Percentiles rank a stretch among this genome's conserved stretches.
phyloP scores from a whole-genome alignment of 148 eudicot genomes.

The Chenopodium suecicum region DNA sequence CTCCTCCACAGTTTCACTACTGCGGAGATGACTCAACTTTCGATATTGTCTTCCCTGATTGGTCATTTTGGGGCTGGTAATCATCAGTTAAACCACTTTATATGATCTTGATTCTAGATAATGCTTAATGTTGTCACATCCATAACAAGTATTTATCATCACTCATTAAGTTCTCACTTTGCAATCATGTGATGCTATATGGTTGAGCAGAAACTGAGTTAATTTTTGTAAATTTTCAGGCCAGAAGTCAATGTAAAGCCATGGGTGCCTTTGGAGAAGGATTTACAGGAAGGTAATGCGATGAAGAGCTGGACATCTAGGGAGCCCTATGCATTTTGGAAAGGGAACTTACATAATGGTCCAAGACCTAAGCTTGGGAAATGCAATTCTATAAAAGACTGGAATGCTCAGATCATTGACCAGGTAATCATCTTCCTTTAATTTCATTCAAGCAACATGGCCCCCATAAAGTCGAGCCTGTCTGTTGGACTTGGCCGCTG shows the following conservation, averaged over 20 bases:
- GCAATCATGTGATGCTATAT: neutral
- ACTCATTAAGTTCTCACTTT: neutral
- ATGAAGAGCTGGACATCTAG: conserved; percentile 53
- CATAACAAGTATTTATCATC: neutral
- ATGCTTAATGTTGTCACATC: neutral
- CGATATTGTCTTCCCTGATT: conserved; percentile 66
- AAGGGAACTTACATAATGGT: conserved; percentile 51
- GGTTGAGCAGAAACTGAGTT: neutral
- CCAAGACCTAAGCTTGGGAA: conserved; percentile 36
- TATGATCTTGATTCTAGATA: neutral
- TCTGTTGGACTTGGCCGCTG: neutral
- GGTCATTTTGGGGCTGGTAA: conserved; percentile 88
- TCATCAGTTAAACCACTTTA: neutral
- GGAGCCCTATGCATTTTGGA: conserved; percentile 66
- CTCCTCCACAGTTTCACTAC: conserved; percentile 64
- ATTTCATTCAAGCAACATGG: neutral
- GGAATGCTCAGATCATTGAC: conserved; percentile 50
- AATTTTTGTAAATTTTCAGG: conserved; percentile 30
- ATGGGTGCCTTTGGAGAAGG: conserved; percentile 54
- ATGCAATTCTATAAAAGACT: conserved; percentile 48
- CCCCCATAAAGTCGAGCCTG: neutral
- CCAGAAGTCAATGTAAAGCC: conserved; percentile 66
- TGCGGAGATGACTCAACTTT: conserved; percentile 39
- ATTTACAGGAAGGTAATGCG: conserved; percentile 52
- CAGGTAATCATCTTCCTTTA: conserved; percentile 35